Conservation (phyloP, 495 filamentous ascomycete species). For the Podospora sp. region DNA sequence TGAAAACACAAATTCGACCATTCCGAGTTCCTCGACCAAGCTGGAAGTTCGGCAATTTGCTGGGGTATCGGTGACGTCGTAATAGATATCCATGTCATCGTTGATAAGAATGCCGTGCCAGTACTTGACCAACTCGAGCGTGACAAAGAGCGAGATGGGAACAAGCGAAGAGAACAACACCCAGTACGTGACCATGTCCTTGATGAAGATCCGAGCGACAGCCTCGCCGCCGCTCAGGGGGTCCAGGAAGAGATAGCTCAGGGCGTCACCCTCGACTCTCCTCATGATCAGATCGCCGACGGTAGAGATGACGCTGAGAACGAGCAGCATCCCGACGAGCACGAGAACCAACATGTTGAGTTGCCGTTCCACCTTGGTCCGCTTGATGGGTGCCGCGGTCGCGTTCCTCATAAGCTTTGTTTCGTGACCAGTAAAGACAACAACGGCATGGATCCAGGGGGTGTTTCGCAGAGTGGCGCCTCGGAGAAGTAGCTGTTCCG, state of each 20-base stretch:
- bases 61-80: slow-evolving; percentile 92
- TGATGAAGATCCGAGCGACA: slow-evolving; percentile 79
- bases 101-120: slow-evolving; percentile 97
- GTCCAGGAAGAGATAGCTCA: slow-evolving; percentile 73
- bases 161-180: slow-evolving; percentile 97
- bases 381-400: slow-evolving; percentile 95
- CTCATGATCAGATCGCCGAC: slow-evolving; percentile 86
- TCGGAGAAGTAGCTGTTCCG: slow-evolving; percentile 72
- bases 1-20: slow-evolving; percentile 98
- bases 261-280: slow-evolving; percentile 55
- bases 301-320: slow-evolving; percentile 84
- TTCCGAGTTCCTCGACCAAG: slow-evolving; percentile 94
- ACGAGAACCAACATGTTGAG: slow-evolving; percentile 93
- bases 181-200: slow-evolving; percentile 98
- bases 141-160: slow-evolving; percentile 97
- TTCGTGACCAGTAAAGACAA: slow-evolving; percentile 98
- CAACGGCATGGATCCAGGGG: slow-evolving; percentile 94
- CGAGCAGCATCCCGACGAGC: slow-evolving; percentile 80
- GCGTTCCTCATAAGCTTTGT: slow-evolving; percentile 99
- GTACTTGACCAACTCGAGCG: slow-evolving; percentile 97
- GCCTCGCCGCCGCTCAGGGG: slow-evolving; percentile 44
- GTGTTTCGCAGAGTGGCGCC: slow-evolving; percentile 96
- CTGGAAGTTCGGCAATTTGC: slow-evolving; percentile 95
- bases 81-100: slow-evolving; percentile 96
- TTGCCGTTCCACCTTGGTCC: slow-evolving; percentile 89